phyloP scores from a whole-genome alignment of 257 asterid species.

The Rubia yunnanensis region DNA sequence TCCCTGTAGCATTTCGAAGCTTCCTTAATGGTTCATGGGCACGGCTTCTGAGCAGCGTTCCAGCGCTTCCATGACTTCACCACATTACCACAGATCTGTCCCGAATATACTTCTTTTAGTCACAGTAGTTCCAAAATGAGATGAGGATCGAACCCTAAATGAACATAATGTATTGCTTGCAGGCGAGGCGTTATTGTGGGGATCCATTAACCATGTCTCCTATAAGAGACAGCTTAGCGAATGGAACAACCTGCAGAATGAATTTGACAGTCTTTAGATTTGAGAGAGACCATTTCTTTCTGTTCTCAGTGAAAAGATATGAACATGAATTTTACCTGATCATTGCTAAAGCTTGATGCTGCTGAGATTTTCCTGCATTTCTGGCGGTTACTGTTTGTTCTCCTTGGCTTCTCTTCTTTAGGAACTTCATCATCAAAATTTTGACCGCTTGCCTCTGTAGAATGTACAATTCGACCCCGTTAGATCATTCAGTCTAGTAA shows the following conservation, averaged over 20 bases:
- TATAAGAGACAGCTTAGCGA: constrained; percentile 9
- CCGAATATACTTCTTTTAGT: not conserved
- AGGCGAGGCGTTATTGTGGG: constrained; percentile 12
- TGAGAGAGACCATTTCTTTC: not conserved
- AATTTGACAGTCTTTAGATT: not conserved
- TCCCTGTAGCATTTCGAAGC: not conserved
- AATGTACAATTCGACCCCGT: not conserved
- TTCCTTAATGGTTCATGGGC: not conserved
- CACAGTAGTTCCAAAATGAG: not conserved
- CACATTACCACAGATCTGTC: not conserved
- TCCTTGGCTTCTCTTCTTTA: constrained; percentile 29
- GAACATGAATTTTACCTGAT: constrained; percentile 29
- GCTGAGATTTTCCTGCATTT: constrained; percentile 26
- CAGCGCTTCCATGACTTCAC: not conserved
- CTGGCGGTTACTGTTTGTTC: constrained; percentile 9
- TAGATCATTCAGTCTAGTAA: not conserved
- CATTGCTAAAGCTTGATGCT: constrained; percentile 19
- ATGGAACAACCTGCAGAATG: constrained; percentile 37
- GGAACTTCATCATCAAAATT: constrained; percentile 47
- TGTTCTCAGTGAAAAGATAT: not conserved
- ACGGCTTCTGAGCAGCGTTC: not conserved
- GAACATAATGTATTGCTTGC: not conserved
- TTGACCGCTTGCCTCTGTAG: constrained; percentile 54
- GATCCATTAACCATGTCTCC: constrained; percentile 16
- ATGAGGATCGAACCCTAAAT: not conserved